Percentiles rank a stretch among this genome's conserved stretches.
Evolutionary conservation across 106 monocot genomes (phyloP).

Genomic region (Dendrobium huoshanense): DNA sequence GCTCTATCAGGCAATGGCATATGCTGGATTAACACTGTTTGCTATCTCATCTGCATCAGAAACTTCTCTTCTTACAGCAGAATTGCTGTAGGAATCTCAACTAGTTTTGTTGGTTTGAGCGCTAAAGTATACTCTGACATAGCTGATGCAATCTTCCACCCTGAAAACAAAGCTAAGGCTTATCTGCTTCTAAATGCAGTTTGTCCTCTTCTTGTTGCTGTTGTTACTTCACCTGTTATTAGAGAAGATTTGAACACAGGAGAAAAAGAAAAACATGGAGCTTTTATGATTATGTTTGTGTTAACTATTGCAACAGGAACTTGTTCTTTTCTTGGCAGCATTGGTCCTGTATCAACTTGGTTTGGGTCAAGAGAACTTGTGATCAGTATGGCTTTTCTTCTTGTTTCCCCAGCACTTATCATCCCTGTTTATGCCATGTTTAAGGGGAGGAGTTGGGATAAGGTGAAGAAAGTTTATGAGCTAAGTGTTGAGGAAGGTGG

Average conservation of each 20-base stretch:
- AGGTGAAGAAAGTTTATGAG: slow-evolving; percentile 26
- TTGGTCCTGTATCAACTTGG: slow-evolving; percentile 18
- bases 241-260: slow-evolving; percentile 2
- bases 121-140: slow-evolving; percentile 58
- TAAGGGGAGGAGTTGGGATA: slow-evolving; percentile 12
- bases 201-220: slow-evolving; percentile 33
- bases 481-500: slow-evolving; percentile 16
- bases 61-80: slow-evolving; percentile 51
- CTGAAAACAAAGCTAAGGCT: slow-evolving; percentile 19
- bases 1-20: slow-evolving; percentile 60
- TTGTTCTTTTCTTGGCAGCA: slow-evolving; percentile 45
- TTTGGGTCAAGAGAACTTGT: slow-evolving; percentile 28
- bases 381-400: slow-evolving; percentile 28
- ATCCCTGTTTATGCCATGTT: slow-evolving; percentile 27
- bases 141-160: slow-evolving; percentile 26
- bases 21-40: slow-evolving; percentile 88
- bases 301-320: slow-evolving; percentile 48
- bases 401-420: slow-evolving; percentile 19
- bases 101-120: slow-evolving; percentile 67
- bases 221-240: slow-evolving; percentile 29
- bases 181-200: slow-evolving; percentile 65
- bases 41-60: slow-evolving; percentile 50
- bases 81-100: slow-evolving; percentile 46
- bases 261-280: not conserved
- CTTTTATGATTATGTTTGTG: slow-evolving; percentile 38